Base-by-base conservation (phyloP, 768 basidiomycete species). In the Podaxis rugospora region DNA sequence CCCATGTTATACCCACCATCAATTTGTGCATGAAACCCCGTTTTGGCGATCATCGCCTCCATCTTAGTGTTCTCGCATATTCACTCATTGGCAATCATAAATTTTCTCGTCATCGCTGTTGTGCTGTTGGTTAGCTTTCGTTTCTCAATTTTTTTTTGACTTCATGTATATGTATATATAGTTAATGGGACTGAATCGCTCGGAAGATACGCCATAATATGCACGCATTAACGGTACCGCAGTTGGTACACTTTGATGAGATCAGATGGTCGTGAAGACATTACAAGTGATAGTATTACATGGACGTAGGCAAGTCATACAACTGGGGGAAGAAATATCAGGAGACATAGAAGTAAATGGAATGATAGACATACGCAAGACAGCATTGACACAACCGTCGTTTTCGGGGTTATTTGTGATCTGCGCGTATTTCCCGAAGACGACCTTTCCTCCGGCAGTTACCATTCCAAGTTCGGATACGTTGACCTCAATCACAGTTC, bases 391-490 rank as follows among this genome's bases (percentile, higher is more conserved):
- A 72, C 95, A 97, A 6, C 95, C 95, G 68, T 97, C 95, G 65
- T 95, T 95, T 77, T 97, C 95, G 18, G 93, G 92, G 74, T 93
- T 94, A 78, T 95, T 95, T 54, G 93, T 95, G 68, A 95, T 82
- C 71, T 95, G 93, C 5, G 94, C 93, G 70, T 95, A 96, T 75
- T 94, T 94, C 65, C 92, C 92, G 68, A 93, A 93, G 35, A 93
- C 91, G 47, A 93, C 89, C 72, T 98, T 98, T 64, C 96, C 96
- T 55, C 96, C 95, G 2, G 96, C 89, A 11, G 96, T 98, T 39
- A 98, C 96, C 84, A 98, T 89, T 57, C 96, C 96, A 64, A 98
- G 79, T 73, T 98, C 96, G 44, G 95, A 96, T n/a, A 97, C 94
- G 68, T 99, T 98, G 67, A 98, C 96, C 72, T 99, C 97, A 59